These are phyloP conservation scores for Wickerhamomyces ciferrii DNA, from an alignment of 805 yeast genomes.

Conservation along the genomic window DNA sequence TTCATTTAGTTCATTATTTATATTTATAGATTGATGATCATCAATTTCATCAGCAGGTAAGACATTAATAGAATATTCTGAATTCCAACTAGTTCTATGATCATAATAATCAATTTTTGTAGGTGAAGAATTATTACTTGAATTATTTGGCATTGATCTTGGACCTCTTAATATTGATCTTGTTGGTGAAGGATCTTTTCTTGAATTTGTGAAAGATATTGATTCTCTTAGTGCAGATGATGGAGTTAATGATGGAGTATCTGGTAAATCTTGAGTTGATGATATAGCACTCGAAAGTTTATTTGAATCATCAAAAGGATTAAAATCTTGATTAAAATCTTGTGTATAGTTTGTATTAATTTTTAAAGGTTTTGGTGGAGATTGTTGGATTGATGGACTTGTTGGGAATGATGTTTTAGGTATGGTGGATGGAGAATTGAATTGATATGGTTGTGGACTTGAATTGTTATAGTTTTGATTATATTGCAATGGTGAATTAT, in stretches of 20 bases:
- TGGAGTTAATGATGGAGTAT: background rate
- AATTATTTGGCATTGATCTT: slow-evolving; percentile 13
- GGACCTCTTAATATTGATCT: slow-evolving; percentile 16
- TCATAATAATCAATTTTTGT: slow-evolving; percentile 18
- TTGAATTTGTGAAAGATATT: background rate
- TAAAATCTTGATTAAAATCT: background rate
- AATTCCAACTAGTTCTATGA: slow-evolving; percentile 22
- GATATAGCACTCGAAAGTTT: background rate
- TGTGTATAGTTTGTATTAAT: background rate
- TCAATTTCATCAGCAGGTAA: slow-evolving; percentile 6
- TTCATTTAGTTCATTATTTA: too few species aligned
- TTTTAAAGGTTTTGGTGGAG: background rate
- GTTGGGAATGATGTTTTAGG: slow-evolving; percentile 1
- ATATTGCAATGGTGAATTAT: slow-evolving; percentile 6
- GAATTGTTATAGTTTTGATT: background rate
- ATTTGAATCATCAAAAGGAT: background rate
- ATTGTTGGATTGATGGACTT: background rate
- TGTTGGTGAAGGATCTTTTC: slow-evolving; percentile 15
- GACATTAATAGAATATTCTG: slow-evolving; percentile 17
- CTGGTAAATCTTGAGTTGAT: background rate
- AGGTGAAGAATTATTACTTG: slow-evolving; percentile 21
- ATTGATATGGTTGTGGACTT: background rate
- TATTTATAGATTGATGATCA: background rate
- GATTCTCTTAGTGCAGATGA: background rate
- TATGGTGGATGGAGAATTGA: background rate